phyloP scores from a whole-genome alignment of 306 rosid species.

The Vigna trinervia region DNA sequence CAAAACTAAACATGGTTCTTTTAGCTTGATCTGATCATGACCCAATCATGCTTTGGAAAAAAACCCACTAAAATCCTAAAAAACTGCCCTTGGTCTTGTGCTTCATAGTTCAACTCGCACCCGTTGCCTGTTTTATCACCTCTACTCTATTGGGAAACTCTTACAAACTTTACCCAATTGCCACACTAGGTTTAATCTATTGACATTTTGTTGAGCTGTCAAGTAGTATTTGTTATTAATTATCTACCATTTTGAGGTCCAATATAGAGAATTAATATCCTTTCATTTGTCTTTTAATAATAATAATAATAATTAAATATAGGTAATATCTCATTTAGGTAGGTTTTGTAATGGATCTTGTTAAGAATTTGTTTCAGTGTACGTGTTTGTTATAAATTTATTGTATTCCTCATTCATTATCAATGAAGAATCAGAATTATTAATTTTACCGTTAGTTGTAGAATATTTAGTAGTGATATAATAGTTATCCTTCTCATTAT shows the following conservation, averaged over 20 bases:
- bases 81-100: no score
- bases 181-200: constrained; percentile 12
- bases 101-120: neutral
- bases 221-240: neutral
- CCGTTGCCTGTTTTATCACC: neutral
- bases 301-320: no score
- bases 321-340: neutral
- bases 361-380: neutral
- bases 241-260: no score
- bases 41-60: no score
- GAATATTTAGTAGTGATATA: neutral
- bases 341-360: neutral
- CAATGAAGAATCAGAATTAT: neutral
- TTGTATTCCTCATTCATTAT: neutral
- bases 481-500: no score
- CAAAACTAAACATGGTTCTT: neutral
- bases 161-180: neutral
- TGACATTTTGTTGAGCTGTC: constrained; percentile 36
- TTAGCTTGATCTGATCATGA: neutral
- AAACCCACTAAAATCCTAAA: no score
- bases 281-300: neutral
- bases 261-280: neutral
- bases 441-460: neutral
- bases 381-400: neutral
- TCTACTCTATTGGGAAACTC: neutral